Conservation (phyloP, 2,329 filamentous ascomycete genomes). For the Knoxdaviesia proteae region DNA sequence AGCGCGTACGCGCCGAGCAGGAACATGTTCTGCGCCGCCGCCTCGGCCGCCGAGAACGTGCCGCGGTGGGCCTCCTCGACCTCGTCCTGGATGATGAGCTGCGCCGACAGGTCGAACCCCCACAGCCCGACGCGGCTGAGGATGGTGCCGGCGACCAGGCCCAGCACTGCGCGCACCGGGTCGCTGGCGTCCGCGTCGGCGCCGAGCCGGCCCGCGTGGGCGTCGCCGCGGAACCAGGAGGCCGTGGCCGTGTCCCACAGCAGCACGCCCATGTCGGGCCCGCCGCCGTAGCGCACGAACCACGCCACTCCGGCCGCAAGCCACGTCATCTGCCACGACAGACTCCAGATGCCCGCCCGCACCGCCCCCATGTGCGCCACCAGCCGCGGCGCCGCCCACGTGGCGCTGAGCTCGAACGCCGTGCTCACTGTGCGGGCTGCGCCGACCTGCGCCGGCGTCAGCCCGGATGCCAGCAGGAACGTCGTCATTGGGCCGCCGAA, state of each 20-base stretch:
- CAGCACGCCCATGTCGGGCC: background rate
- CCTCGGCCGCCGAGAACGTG: constrained; percentile 46
- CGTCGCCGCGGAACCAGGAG: no score
- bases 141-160: constrained; percentile 27
- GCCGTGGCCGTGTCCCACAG: no score
- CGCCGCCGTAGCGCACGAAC: constrained; percentile 16
- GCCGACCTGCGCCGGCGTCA: constrained; percentile 29
- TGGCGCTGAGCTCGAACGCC: constrained; percentile 36
- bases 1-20: constrained; percentile 45
- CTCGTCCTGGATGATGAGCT: constrained; percentile 39
- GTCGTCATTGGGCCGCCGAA: constrained; percentile 44
- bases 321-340: constrained; percentile 44
- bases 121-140: constrained; percentile 39
- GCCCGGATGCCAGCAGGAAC: constrained; percentile 34
- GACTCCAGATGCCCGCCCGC: constrained; percentile 49
- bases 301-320: constrained; percentile 21
- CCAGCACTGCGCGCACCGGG: constrained; percentile 18
- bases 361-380: constrained; percentile 34
- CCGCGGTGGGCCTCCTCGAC: constrained; percentile 37
- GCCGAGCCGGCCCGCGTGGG: no score
- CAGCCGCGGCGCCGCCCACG: constrained; percentile 34
- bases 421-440: constrained; percentile 30
- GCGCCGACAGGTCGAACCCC: constrained; percentile 39
- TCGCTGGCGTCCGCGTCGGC: background rate
- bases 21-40: constrained; percentile 46